Conservation (phyloP, 2,329 filamentous ascomycete species). For the Dactylonectria macrodidyma region DNA sequence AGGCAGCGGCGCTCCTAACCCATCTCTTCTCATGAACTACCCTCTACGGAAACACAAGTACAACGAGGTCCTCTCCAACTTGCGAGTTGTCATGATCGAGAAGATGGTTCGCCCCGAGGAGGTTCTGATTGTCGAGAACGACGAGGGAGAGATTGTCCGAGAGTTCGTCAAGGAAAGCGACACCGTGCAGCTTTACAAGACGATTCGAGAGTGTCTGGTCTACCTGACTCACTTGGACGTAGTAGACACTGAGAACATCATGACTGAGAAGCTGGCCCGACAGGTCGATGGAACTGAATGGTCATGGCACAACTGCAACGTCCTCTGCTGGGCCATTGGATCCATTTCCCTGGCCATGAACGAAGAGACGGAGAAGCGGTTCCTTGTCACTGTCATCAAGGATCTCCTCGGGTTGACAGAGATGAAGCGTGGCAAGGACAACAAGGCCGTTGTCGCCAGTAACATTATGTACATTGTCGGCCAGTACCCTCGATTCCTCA, state of each 20-base stretch:
- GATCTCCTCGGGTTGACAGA: conserved; percentile 96
- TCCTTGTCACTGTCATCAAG: conserved; percentile 98
- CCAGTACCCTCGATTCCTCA: conserved; percentile 97
- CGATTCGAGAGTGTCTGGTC: conserved; percentile 95
- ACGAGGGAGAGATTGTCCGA: conserved; percentile 98
- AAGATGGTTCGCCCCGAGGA: conserved; percentile 99
- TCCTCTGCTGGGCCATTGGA: conserved; percentile 98
- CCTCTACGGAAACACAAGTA: conserved; percentile 99
- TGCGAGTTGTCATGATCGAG: conserved; percentile 98
- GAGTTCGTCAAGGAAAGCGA: conserved; percentile 99
- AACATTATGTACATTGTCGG: conserved; percentile 99
- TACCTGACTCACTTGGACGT: conserved; percentile 98
- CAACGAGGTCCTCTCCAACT: conserved; percentile 91
- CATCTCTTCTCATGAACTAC: conserved; percentile 87
- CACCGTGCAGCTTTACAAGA: conserved; percentile 99
- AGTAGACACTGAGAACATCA: conserved; percentile 97
- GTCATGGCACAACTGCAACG: conserved; percentile 99
- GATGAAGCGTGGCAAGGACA: conserved; percentile 99
- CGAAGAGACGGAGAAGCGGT: conserved; percentile 98
- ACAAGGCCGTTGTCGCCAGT: conserved; percentile 98
- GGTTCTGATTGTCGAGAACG: conserved; percentile 98
- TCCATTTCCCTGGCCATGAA: conserved; percentile 99
- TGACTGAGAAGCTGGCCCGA: conserved; percentile 97
- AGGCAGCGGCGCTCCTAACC: conserved; percentile 88
- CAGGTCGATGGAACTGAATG: conserved; percentile 97